Base-by-base conservation (phyloP, 148 eudicot species). In the Rhododendron griersonianum region DNA sequence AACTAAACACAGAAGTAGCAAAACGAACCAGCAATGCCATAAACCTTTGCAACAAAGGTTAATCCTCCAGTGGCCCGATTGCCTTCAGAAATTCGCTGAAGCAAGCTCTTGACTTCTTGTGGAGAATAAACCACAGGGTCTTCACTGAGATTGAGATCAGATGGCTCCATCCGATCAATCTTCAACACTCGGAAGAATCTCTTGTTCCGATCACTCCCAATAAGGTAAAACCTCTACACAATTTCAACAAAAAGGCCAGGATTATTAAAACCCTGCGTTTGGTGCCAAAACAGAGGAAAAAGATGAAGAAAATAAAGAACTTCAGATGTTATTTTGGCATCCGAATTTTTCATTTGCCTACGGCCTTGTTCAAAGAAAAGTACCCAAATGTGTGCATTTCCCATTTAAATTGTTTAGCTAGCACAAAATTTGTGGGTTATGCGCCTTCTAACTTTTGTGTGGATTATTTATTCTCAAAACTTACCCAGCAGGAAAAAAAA, bases 61-160 rank as follows among this genome's bases (percentile, higher is more conserved):
- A 94, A 88, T 19, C 99, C 99, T 76, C 99, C 99, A 2, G 96
- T 95, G 39, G 98, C 98, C 57, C 98, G 94, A 80, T 97, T 97
- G 57, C 99, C 99, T 90, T 97, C 98, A 1, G 93, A 92, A 61
- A 97, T 95, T 77, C 98, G 85, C 87, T 97, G 99, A 82, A 97
- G 91, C 87, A 97, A 91, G 87, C 90, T 94, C 87, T 97, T 95
- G 80, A 95, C 94, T 87, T 95, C 98, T 74, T 93, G 96, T 11
- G 94, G 87, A 23, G 98, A 89, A 87, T 97, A 97, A 45, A 95
- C 98, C 85, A 95, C 98, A 11, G 99, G 99, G 86, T 97, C 99
- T 90, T 97, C 98, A 76, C 96, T 95, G 25, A 97, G 93, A 75
- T 92, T 95, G 53, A 97, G 89, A 47, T 97, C 99, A 48, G 96